These are phyloP conservation scores for Populus pruinosa DNA, from an alignment of 345 rosid genomes.

Conservation along the genomic window DNA sequence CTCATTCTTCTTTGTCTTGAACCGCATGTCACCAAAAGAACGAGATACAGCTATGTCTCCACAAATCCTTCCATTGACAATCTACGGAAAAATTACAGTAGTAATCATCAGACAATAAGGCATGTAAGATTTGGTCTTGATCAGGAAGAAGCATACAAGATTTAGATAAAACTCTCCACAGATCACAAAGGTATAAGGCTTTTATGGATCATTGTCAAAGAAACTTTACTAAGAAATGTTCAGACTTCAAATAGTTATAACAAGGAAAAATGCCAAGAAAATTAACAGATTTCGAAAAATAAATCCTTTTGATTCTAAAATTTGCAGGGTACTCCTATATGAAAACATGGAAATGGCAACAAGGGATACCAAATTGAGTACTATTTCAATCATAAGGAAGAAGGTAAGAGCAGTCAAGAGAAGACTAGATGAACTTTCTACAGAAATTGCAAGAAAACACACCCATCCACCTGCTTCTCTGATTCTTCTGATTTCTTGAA, in stretches of 20 bases:
- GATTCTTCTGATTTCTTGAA: constrained; percentile 76
- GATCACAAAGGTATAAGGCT: not conserved
- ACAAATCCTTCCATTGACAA: constrained; percentile 87
- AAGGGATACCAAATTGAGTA: no score
- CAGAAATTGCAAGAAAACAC: constrained; percentile 34
- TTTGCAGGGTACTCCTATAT: no score
- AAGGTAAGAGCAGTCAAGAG: constrained; percentile 23
- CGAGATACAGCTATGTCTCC: constrained; percentile 95
- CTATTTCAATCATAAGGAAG: not conserved
- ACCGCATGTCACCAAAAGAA: constrained; percentile 87
- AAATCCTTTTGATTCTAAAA: no score
- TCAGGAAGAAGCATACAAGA: not conserved
- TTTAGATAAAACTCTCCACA: not conserved
- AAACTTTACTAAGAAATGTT: no score
- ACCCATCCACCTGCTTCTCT: constrained; percentile 99
- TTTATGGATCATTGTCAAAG: no score
- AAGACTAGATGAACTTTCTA: constrained; percentile 4
- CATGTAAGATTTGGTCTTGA: not conserved
- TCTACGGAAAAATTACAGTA: constrained; percentile 32
- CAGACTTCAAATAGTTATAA: no score
- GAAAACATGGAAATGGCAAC: no score
- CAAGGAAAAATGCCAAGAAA: no score
- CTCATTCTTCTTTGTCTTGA: constrained; percentile 87
- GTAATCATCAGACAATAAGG: constrained; percentile 13
- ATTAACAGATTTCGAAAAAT: no score